Evolutionary conservation across 2,329 filamentous ascomycete genomes (phyloP).

Genomic region (Colletotrichum melonis): DNA sequence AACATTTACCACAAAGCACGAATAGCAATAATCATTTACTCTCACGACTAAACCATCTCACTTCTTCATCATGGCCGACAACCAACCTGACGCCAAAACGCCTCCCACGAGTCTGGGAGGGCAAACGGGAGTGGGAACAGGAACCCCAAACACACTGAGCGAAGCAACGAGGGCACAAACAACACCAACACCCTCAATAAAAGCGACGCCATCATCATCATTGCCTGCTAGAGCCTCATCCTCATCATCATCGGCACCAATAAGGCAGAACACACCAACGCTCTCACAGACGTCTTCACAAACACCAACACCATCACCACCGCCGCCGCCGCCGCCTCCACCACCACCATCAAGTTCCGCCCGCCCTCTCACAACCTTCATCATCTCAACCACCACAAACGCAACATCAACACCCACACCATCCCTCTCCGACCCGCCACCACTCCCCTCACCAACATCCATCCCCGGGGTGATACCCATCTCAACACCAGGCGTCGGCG

Average conservation of each 20-base stretch:
- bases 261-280: background rate
- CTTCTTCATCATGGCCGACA: constrained; percentile 24
- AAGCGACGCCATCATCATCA: constrained; percentile 5
- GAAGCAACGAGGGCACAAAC: constrained; percentile 3
- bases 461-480: constrained; percentile 8
- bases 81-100: constrained; percentile 2
- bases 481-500: background rate
- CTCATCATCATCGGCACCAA: constrained; percentile 1
- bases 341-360: background rate
- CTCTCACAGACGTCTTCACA: background rate
- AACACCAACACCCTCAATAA: background rate
- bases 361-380: constrained; percentile 22
- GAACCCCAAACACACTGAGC: constrained; percentile 15
- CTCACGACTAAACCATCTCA: background rate
- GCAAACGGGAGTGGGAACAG: background rate
- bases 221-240: background rate
- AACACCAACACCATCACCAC: background rate
- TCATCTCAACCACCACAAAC: constrained; percentile 20
- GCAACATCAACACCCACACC: constrained; percentile 11
- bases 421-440: constrained; percentile 13
- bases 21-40: background rate
- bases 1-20: background rate
- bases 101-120: constrained; percentile 12
- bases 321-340: background rate
- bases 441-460: constrained; percentile 11